A percentile compares a stretch with the other conserved stretches of the same genome.
These are phyloP conservation scores for Blakeslea trispora DNA, from an alignment of 371 early-diverging fungal species.

Conservation along the genomic window DNA sequence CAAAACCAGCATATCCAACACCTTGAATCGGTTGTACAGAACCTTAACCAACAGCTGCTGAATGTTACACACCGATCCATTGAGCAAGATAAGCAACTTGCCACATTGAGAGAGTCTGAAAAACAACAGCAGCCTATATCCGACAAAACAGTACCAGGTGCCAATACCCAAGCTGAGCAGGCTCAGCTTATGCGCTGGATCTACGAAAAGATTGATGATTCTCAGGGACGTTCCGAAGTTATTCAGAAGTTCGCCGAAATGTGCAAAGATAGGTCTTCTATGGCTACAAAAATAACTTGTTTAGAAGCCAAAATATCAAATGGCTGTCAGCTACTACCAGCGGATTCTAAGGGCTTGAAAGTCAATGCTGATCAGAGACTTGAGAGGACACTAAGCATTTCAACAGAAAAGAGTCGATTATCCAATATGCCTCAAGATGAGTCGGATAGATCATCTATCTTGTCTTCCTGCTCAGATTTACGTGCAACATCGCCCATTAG, in stretches of 20 bases:
- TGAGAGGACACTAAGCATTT: not conserved
- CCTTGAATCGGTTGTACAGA: not conserved
- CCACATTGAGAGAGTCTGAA: not conserved
- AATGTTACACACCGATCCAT: not conserved
- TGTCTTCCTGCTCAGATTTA: not conserved
- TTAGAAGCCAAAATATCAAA: not conserved
- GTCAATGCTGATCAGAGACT: too few relatives aligned
- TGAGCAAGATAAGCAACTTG: not conserved
- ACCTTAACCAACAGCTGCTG: slow-evolving; percentile 2
- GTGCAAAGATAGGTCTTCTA: slow-evolving; percentile 6
- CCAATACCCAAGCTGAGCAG: slow-evolving; percentile 5
- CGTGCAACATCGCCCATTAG: not conserved
- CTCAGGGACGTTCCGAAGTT: not conserved
- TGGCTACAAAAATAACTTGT: not conserved
- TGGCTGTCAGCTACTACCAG: not conserved
- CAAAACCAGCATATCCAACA: not conserved
- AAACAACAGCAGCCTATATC: not conserved
- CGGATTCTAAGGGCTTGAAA: too few relatives aligned
- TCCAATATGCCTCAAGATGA: not conserved
- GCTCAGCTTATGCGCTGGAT: slow-evolving; percentile 2
- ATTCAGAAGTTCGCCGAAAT: slow-evolving; percentile 4
- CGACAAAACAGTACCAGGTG: not conserved
- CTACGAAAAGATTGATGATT: slow-evolving; percentile 1
- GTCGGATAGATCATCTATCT: not conserved
- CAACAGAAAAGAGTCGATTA: not conserved